These are phyloP conservation scores for Leucocoprinus sp. DNA, from an alignment of 768 basidiomycete genomes.

Conservation along the genomic window DNA sequence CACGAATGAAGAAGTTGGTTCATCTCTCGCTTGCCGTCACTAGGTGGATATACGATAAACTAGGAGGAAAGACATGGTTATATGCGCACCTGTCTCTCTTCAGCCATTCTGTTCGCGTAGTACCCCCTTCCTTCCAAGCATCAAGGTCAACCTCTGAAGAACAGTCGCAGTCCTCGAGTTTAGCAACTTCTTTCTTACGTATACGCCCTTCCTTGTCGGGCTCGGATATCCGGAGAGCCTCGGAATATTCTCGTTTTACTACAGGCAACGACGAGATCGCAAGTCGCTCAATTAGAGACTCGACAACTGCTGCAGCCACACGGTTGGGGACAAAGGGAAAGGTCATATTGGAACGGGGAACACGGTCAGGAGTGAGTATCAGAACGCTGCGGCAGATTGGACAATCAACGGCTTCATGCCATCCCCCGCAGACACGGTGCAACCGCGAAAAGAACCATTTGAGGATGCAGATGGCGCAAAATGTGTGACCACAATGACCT, in stretches of 20 bases:
- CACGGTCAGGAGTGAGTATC: constrained; percentile 40
- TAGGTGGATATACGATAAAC: constrained; percentile 19
- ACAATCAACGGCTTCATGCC: constrained; percentile 63
- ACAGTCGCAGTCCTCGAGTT: constrained; percentile 26
- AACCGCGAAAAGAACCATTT: constrained; percentile 65
- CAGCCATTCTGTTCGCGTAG: constrained; percentile 46
- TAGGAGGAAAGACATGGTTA: background rate
- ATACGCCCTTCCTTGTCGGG: constrained; percentile 30
- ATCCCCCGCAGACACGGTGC: constrained; percentile 52
- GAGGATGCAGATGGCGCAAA: constrained; percentile 58
- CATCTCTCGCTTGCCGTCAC: constrained; percentile 53
- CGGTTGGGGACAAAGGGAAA: constrained; percentile 63
- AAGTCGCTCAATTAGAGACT: constrained; percentile 45
- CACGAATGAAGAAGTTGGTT: constrained; percentile 37
- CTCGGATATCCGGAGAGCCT: constrained; percentile 29
- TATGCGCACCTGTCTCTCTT: constrained; percentile 42
- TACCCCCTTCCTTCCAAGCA: constrained; percentile 47
- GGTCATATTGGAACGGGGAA: constrained; percentile 40
- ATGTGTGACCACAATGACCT: constrained; percentile 56
- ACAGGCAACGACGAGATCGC: constrained; percentile 22
- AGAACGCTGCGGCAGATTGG: constrained; percentile 56
- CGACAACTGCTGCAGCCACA: constrained; percentile 41
- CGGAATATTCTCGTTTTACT: constrained; percentile 35
- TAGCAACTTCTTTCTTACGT: constrained; percentile 20
- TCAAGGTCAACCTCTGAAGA: constrained; percentile 27